Base-by-base conservation (phyloP, 164 flowering plant species). In the Litsea cubeba region DNA sequence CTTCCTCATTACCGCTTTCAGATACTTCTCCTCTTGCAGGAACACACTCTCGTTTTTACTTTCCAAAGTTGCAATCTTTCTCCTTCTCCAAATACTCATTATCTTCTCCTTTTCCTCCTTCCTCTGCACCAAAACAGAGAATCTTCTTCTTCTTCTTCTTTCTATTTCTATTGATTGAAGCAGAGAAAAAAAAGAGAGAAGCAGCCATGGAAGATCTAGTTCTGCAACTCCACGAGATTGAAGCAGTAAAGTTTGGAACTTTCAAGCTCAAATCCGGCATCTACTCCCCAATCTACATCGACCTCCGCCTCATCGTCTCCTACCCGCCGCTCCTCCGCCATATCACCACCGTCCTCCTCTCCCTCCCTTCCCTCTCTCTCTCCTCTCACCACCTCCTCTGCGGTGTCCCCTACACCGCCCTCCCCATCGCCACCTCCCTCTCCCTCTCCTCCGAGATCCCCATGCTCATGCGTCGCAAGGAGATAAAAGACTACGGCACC, bases 361-460 rank as follows among this genome's bases (percentile, higher is more conserved):
- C 94, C 32, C 68, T 88, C 57, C 68, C 86, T 76, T 76, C 94
- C 24, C 54, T 89, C 28, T 26, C 84, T 50, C 25, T 26, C 76
- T 46, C 88, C 76, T 3, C 76, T 22, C 90, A 76, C 85, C 90
- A 91, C 77, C 80, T 90, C 80, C 73, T 95, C 71, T 93, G 98
- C 78, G 98, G 98, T 62, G 98, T 93, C 49, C 99, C 98, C 23
- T 93, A 93, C 91, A 93, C 99, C 3, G 98, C 99, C 51, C 92
- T 95, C 62, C 98, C 98, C 69, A 93, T 95, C 66, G 98, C 99
- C 76, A 91, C 99, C 35, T 77, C 80, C 75, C 84, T 93, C 75
- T 93, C 98, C 68, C 51, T 86, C 35, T 46, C 87, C 67, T 72
- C 76, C 71, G 62, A 83, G 71, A 71, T 90, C 40, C 99, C 99